Conservation (phyloP, 2,329 filamentous ascomycete species). For the Monosporascus sp. region DNA sequence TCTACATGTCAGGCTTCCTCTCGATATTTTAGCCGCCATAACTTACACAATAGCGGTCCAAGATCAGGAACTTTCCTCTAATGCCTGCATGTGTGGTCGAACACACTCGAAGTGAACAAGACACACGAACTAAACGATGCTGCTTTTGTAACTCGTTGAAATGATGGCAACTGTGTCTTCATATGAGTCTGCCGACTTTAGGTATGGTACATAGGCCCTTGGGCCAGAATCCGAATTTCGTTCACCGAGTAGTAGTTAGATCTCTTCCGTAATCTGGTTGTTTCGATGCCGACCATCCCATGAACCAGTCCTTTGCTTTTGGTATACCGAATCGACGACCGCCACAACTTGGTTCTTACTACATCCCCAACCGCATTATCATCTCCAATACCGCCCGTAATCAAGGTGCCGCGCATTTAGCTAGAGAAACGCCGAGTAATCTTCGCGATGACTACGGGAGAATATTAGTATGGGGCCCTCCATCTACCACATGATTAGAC, state of each 20-base stretch:
- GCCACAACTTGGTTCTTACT: background rate
- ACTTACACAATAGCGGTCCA: too few species aligned
- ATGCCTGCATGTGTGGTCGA: too few species aligned
- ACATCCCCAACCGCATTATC: background rate
- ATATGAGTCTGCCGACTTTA: slow-evolving; percentile 16
- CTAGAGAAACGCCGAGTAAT: slow-evolving; percentile 80
- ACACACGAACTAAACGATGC: too few species aligned
- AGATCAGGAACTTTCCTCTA: too few species aligned
- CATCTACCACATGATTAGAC: background rate
- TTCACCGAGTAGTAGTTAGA: slow-evolving; percentile 5
- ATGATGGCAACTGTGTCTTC: slow-evolving; percentile 14
- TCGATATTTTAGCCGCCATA: too few species aligned
- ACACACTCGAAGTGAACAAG: slow-evolving; percentile 1
- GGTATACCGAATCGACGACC: slow-evolving; percentile 1
- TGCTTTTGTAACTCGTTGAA: background rate
- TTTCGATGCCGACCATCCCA: slow-evolving; percentile 1
- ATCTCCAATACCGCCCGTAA: background rate
- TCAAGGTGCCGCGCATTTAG: slow-evolving; percentile 30
- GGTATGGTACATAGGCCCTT: slow-evolving; percentile 21
- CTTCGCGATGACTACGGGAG: slow-evolving; percentile 79
- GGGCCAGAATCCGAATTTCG: slow-evolving; percentile 6
- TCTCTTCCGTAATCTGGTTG: slow-evolving; percentile 4
- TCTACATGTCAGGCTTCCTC: too few species aligned
- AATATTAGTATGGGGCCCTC: slow-evolving; percentile 9
- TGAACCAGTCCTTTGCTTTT: background rate